A percentile compares a stretch with the other conserved stretches of the same genome.
Evolutionary conservation across 257 asterid genomes (phyloP).

Genomic region (Nicotiana tabacum): DNA sequence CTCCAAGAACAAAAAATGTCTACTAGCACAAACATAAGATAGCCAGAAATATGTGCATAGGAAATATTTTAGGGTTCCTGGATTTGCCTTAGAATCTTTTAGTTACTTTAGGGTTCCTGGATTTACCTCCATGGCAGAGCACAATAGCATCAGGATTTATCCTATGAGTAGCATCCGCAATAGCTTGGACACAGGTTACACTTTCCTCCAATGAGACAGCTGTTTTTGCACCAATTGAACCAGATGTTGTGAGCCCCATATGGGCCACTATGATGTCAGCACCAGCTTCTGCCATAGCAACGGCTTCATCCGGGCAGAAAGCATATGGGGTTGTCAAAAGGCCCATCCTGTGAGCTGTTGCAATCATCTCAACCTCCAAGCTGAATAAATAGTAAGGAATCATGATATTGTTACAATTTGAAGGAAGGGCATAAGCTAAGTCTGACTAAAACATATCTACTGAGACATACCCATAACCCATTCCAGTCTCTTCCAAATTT

Average conservation of each 20-base stretch:
- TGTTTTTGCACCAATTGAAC: constrained; percentile 91
- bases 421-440: not conserved
- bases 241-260: constrained; percentile 97
- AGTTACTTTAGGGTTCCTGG: not conserved
- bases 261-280: constrained; percentile 97
- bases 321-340: constrained; percentile 96
- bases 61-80: not conserved
- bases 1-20: not conserved
- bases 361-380: constrained; percentile 94
- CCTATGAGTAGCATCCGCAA: constrained; percentile 82
- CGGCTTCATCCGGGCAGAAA: constrained; percentile 79
- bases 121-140: constrained; percentile 94
- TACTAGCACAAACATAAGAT: not conserved
- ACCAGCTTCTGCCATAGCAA: constrained; percentile 88
- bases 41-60: not conserved
- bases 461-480: constrained; percentile 76
- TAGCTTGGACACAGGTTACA: constrained; percentile 78
- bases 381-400: constrained; percentile 32
- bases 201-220: constrained; percentile 80
- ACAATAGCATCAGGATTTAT: constrained; percentile 64
- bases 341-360: constrained; percentile 88
- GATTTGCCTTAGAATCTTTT: not conserved
- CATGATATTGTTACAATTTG: not conserved
- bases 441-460: not conserved
- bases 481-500: constrained; percentile 94